Percentiles rank a stretch among this genome's conserved stretches.
phyloP scores from a whole-genome alignment of 441 rosid genomes.

The Populus hybrid region DNA sequence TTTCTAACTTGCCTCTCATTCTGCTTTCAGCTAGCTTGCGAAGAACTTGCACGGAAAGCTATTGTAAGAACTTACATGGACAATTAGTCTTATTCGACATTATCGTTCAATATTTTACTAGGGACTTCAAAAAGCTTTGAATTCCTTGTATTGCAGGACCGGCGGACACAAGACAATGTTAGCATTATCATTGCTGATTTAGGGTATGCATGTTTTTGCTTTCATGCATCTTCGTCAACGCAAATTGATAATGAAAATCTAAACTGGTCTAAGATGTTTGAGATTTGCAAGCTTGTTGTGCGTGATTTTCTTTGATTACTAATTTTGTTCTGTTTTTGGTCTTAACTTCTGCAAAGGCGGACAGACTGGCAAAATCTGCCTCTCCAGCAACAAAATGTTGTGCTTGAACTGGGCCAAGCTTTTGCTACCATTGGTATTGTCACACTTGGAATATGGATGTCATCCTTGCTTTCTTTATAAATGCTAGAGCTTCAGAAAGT shows the following conservation, averaged over 20 bases:
- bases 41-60: constrained; percentile 74
- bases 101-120: not conserved
- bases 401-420: constrained; percentile 70
- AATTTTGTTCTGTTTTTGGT: constrained; percentile 6
- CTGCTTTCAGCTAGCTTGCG: constrained; percentile 72
- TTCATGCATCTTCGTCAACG: not conserved
- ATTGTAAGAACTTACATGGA: constrained; percentile 44
- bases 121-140: constrained; percentile 6
- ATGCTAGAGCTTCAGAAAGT: constrained; percentile 14
- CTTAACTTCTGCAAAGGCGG: constrained; percentile 39
- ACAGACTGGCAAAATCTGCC: constrained; percentile 83
- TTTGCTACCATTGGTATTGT: constrained; percentile 71
- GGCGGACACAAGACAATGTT: constrained; percentile 72
- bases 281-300: not conserved
- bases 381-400: constrained; percentile 45
- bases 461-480: constrained; percentile 48
- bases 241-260: not conserved
- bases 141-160: constrained; percentile 53
- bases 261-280: not conserved
- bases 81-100: constrained; percentile 9
- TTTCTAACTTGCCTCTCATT: constrained; percentile 14
- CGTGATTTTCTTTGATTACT: not conserved
- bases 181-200: constrained; percentile 84
- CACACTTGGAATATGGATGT: constrained; percentile 76
- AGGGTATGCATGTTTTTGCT: constrained; percentile 50